Conservation (phyloP, 2,329 filamentous ascomycete genomes). For the Microsporum audouinii region DNA sequence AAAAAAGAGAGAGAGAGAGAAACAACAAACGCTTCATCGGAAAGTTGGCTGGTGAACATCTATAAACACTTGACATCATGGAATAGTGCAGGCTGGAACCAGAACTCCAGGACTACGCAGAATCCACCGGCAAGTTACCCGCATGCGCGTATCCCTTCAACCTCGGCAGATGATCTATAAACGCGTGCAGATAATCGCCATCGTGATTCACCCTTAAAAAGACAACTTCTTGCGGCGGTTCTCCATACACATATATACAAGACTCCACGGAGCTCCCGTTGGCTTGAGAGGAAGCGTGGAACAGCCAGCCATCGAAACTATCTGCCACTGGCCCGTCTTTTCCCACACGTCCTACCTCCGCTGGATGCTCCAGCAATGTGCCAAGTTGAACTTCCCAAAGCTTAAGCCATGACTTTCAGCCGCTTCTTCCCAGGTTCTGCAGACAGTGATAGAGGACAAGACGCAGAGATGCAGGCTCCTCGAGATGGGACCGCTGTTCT, state of each 20-base stretch:
- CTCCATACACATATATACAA: neutral
- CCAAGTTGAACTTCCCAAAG: neutral
- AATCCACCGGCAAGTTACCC: neutral
- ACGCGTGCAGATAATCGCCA: neutral
- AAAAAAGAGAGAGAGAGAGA: too few relatives aligned
- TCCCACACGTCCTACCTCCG: neutral
- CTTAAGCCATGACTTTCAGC: conserved; percentile 3
- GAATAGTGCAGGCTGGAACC: neutral
- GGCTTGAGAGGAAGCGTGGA: neutral
- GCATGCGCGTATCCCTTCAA: neutral
- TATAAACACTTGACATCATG: too few relatives aligned
- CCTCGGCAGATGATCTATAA: neutral
- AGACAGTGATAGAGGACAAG: neutral
- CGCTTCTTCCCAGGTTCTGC: neutral
- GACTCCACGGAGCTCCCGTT: neutral
- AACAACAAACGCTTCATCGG: too few relatives aligned
- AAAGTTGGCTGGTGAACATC: too few relatives aligned
- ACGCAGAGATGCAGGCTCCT: neutral
- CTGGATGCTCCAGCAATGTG: neutral
- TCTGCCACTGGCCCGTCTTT: neutral
- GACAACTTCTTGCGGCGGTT: neutral
- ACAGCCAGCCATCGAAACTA: neutral
- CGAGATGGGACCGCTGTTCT: conserved; percentile 29
- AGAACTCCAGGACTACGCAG: neutral
- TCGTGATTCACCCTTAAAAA: neutral